These are phyloP conservation scores for Rubia yunnanensis DNA, from an alignment of 257 asterid genomes.

Conservation along the genomic window DNA sequence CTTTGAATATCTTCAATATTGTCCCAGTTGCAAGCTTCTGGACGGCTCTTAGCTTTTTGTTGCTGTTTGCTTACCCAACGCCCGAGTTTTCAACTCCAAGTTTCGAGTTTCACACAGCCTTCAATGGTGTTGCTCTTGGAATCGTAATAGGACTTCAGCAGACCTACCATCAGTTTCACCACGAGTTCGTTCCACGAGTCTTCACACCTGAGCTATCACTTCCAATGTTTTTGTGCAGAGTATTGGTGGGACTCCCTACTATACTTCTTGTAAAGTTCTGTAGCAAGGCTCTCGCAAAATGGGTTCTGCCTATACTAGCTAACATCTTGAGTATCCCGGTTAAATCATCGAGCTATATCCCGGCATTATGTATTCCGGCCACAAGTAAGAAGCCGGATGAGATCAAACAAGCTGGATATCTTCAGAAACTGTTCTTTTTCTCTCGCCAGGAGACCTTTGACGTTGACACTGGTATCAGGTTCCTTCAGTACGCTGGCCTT, in stretches of 20 bases:
- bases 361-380: slow-evolving; percentile 38
- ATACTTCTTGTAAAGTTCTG: slow-evolving; percentile 83
- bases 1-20: slow-evolving; percentile 3
- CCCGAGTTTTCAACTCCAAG: slow-evolving; percentile 91
- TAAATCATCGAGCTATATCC: slow-evolving; percentile 68
- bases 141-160: slow-evolving; percentile 90
- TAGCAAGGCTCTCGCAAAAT: slow-evolving; percentile 82
- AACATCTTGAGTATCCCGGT: slow-evolving; percentile 75
- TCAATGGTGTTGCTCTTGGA: slow-evolving; percentile 86
- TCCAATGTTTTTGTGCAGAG: slow-evolving; percentile 53
- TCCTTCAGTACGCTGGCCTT: slow-evolving; percentile 87
- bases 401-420: slow-evolving; percentile 55
- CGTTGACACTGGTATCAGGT: slow-evolving; percentile 91
- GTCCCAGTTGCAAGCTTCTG: slow-evolving; percentile 82
- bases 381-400: slow-evolving; percentile 40
- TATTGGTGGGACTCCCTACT: slow-evolving; percentile 75
- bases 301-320: slow-evolving; percentile 85
- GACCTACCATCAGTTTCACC: slow-evolving; percentile 86
- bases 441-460: slow-evolving; percentile 58
- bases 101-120: slow-evolving; percentile 86
- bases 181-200: slow-evolving; percentile 57
- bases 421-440: slow-evolving; percentile 52
- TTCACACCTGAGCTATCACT: slow-evolving; percentile 54
- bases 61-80: slow-evolving; percentile 96
- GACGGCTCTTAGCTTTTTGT: slow-evolving; percentile 68